These are phyloP conservation scores for Calonectria naviculata DNA, from an alignment of 2,329 filamentous ascomycete genomes.

Conservation along the genomic window DNA sequence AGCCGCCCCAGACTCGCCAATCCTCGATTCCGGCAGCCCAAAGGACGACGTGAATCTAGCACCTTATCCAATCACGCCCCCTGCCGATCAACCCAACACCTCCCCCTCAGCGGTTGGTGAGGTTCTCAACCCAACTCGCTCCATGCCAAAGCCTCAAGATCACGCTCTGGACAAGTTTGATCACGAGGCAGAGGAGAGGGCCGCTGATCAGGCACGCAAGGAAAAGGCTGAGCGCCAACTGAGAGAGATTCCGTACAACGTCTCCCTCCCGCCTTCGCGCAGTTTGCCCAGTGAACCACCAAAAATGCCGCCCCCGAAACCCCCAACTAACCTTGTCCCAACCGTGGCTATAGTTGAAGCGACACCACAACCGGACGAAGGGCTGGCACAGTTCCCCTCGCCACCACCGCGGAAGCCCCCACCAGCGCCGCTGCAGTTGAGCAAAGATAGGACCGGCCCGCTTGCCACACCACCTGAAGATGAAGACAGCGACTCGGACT, in stretches of 20 bases:
- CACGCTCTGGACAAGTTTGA: constrained; percentile 69
- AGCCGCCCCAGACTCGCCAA: constrained; percentile 57
- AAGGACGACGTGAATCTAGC: constrained; percentile 67
- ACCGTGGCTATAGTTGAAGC: constrained; percentile 55
- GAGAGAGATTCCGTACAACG: constrained; percentile 61
- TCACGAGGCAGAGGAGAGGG: constrained; percentile 63
- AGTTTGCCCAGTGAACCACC: constrained; percentile 64
- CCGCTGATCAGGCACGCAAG: constrained; percentile 57
- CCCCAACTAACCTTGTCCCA: constrained; percentile 53
- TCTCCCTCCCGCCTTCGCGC: constrained; percentile 66
- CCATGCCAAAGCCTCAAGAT: constrained; percentile 71
- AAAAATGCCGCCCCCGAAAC: constrained; percentile 62
- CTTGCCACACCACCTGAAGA: constrained; percentile 57
- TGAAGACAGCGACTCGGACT: constrained; percentile 81
- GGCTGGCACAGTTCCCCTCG: constrained; percentile 63
- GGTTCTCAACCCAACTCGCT: constrained; percentile 65
- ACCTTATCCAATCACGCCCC: constrained; percentile 74
- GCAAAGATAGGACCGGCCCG: constrained; percentile 37
- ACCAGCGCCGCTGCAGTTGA: constrained; percentile 83
- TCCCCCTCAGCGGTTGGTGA: constrained; percentile 59
- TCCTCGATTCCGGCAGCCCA: constrained; percentile 60
- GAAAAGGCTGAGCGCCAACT: constrained; percentile 54
- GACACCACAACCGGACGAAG: constrained; percentile 57
- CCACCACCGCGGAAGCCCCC: constrained; percentile 82
- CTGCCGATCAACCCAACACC: constrained; percentile 60